phyloP scores from a whole-genome alignment of 495 filamentous ascomycete species.

The Talaromyces liani region DNA sequence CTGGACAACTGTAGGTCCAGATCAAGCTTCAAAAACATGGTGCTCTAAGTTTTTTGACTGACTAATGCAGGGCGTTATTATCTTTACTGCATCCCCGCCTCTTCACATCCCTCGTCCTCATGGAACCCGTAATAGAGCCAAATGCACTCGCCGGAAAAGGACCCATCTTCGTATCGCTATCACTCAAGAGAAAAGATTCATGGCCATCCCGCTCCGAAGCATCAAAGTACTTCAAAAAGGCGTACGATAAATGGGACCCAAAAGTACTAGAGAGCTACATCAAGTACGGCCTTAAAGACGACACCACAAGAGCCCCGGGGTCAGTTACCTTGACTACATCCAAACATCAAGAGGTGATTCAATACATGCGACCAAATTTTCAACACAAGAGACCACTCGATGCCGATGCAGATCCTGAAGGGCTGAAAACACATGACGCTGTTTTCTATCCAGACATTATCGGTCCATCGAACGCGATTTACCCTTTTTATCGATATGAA shows the following conservation, averaged over 20 bases:
- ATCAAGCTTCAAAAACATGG: no score
- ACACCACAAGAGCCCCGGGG: background rate
- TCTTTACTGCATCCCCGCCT: conserved; percentile 67
- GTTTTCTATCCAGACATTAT: conserved; percentile 13
- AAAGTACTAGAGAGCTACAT: conserved; percentile 51
- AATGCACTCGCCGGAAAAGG: background rate
- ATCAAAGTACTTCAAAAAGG: conserved; percentile 29
- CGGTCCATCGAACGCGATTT: conserved; percentile 39
- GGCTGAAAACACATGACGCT: background rate
- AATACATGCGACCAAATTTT: conserved; percentile 31
- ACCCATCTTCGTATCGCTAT: conserved; percentile 18
- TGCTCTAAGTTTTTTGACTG: no score
- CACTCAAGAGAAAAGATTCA: conserved; percentile 46
- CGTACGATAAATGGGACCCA: conserved; percentile 57
- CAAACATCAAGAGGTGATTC: conserved; percentile 41
- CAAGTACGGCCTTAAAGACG: conserved; percentile 45
- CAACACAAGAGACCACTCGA: background rate
- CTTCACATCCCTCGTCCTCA: conserved; percentile 54
- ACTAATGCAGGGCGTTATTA: background rate
- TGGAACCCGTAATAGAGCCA: conserved; percentile 58
- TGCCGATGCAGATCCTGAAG: background rate
- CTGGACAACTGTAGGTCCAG: conserved; percentile 6
- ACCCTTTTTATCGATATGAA: conserved; percentile 33
- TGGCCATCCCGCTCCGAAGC: conserved; percentile 53
- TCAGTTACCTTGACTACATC: conserved; percentile 41